Evolutionary conservation across 768 basidiomycete genomes (phyloP), one percentile per base, ranked within the genome.

Genomic region (Tremella fuciformis): DNA sequence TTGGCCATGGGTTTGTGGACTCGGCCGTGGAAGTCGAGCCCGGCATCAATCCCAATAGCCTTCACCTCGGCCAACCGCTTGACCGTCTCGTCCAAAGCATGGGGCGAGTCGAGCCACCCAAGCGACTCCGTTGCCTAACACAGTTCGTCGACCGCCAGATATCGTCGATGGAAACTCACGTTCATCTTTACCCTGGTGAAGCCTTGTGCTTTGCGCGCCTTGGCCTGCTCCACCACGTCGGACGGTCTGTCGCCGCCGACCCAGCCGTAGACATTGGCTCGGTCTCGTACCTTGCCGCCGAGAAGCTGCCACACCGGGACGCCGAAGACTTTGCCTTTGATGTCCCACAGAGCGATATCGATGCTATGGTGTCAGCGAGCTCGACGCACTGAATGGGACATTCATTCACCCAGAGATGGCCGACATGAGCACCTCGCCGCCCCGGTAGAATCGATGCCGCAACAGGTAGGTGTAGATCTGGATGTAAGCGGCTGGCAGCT

Each of bases 251-350:
- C 74, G 18, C 72, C 72, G 25, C 74, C 42, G 51, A 65, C 51
- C 71, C 67, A 67, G 26, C 69, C 69, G 63, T 72, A 72, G 9
- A 75, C 73, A 42, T 67, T 62, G 47, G 63, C 76, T 26, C 80
- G 77, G 65, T 85, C 82, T 50, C 86, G 81, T 18, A 87, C 84
- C 70, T 84, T 84, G 3, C 86, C 87, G 8, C 86, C 87, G 6
- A 87, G 80, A 0, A 88, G 78, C 73, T 86, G 82, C 81, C 83
- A 86, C 1, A 86, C 76, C 1, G 78, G 78, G 0, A 84, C 86
- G 34, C 85, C 85, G 1, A 87, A 80, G 34, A 83, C 84, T 76
- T 86, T 87, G n/a, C 87, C 87, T 64, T 87, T 87, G 76, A 88
- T 85, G 66, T 88, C 87, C 87, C 77, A 2, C 62, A 64, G 2